Conservation (phyloP, 1,284 basidiomycete genomes). For the Irpex rosettiformis region DNA sequence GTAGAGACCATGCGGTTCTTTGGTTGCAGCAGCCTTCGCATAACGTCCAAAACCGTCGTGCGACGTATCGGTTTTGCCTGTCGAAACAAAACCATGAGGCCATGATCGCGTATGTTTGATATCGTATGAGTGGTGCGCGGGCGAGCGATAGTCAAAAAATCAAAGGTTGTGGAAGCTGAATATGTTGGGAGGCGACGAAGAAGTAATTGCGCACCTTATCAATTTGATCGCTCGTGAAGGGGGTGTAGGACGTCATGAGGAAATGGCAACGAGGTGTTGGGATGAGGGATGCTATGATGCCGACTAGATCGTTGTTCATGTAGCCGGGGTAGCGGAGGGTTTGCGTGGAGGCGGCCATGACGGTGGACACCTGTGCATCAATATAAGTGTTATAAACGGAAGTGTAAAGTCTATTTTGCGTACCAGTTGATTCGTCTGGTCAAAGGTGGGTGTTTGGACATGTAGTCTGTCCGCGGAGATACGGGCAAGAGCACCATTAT, state of each 20-base stretch:
- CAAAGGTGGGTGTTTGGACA: conserved; percentile 87
- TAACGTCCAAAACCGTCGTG: conserved; percentile 96
- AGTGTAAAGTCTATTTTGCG: conserved; percentile 19
- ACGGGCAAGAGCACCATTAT: conserved; percentile 91
- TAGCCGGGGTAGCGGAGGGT: conserved; percentile 97
- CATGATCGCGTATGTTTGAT: background rate
- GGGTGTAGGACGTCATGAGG: conserved; percentile 99
- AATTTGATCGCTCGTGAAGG: conserved; percentile 95
- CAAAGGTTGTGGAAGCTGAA: background rate
- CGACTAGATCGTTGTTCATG: conserved; percentile 99
- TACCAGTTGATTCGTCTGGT: conserved; percentile 94
- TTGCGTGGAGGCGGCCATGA: conserved; percentile 96
- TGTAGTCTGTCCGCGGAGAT: conserved; percentile 93
- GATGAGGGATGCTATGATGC: conserved; percentile 95
- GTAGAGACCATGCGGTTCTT: conserved; percentile 99
- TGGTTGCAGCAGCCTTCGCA: conserved; percentile 95
- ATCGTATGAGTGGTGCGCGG: background rate
- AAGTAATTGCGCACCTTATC: conserved; percentile 64
- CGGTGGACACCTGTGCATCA: conserved; percentile 77
- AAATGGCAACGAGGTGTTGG: conserved; percentile 99
- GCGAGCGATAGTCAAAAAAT: background rate
- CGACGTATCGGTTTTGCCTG: conserved; percentile 65
- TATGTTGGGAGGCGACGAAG: background rate
- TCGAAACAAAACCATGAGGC: too few relatives aligned
- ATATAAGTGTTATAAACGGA: background rate